A percentile compares a stretch with the other conserved stretches of the same genome.
These are phyloP conservation scores for Stagonosporopsis vannaccii DNA, from an alignment of 2,329 filamentous ascomycete genomes.

Conservation along the genomic window DNA sequence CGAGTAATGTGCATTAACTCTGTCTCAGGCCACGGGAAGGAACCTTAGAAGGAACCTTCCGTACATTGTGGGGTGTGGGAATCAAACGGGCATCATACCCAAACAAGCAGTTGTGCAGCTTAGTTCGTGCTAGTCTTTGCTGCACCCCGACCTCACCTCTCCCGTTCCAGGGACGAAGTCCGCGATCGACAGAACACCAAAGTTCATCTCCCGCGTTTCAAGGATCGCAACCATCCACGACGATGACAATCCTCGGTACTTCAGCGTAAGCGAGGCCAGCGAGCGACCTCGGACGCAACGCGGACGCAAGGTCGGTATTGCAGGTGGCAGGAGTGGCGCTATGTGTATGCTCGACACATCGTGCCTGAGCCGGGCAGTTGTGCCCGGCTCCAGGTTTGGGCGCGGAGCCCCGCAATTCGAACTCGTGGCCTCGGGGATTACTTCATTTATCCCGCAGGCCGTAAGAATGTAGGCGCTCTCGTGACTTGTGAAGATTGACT, in stretches of 20 bases:
- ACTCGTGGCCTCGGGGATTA: constrained; percentile 4
- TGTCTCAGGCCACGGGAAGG: constrained; percentile 9
- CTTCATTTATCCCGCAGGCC: constrained; percentile 5
- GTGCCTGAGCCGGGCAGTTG: background rate
- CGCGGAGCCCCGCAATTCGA: constrained; percentile 9
- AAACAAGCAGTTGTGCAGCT: constrained; percentile 12
- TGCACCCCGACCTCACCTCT: constrained; percentile 2
- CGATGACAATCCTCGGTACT: constrained; percentile 5
- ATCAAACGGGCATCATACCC: constrained; percentile 10
- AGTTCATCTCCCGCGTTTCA: constrained; percentile 15
- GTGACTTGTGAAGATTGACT: background rate
- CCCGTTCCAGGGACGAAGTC: background rate
- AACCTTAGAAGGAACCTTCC: constrained; percentile 2
- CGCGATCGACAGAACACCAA: constrained; percentile 15
- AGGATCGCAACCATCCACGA: constrained; percentile 5
- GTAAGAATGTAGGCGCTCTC: constrained; percentile 1
- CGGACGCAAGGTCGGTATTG: constrained; percentile 5
- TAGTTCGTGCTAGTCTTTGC: constrained; percentile 6
- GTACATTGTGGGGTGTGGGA: constrained; percentile 13
- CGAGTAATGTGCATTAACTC: constrained; percentile 13
- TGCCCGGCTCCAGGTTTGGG: constrained; percentile 7
- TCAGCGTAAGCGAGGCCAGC: constrained; percentile 1
- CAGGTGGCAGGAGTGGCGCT: constrained; percentile 5
- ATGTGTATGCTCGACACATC: constrained; percentile 6
- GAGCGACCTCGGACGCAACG: constrained; percentile 1